Base-by-base conservation (phyloP, 1,139 yeast species). In the Yamadazyma epiphylla region DNA sequence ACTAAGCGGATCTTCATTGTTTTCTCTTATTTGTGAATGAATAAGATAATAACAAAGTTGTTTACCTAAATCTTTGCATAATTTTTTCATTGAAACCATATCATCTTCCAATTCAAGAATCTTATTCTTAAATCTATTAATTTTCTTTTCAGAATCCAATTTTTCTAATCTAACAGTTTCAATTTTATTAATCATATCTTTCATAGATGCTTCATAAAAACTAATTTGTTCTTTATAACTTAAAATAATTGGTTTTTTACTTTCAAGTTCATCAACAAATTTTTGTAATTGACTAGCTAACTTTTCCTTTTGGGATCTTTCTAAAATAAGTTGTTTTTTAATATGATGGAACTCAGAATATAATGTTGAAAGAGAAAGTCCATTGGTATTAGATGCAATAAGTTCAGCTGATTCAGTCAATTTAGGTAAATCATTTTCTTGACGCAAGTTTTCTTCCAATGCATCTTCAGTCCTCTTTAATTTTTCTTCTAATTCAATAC, bases 41-140 rank as follows among this genome's bases (percentile, higher is more conserved):
- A 82, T 73, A 30, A 89, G 64, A 29, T 87, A 66, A 33, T 71
- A 73, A 43, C 86, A 86, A 12, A 91, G 72, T 52, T 91, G 97
- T 25, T 81, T 74, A 6, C 94, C 85, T 24, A 88, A 62, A 46
- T 89, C 96, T 22, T 69, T 60, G 30, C 81, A 74, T 42, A 83
- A 77, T 40, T 71, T 74, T 34, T 68, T 67, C 49, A 78, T 53
- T 3, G 69, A 57, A 3, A 55, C 54, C 7, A 71, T 56, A 38
- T 74, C 73, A 34, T 53, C 53, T 39, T 65, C 71, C 30, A 48
- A 48, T 19, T 63, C 69, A 14, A 42, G 37, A 17, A 54, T 36
- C 30, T 45, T 46, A 2, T 54, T 37, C 36, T 61, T 56, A 33
- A 65, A 48, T 30, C 68, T 48, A 28, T 50, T 49, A 16, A 51